phyloP scores from a whole-genome alignment of 345 rosid species.

The Melastoma malabathricum region DNA sequence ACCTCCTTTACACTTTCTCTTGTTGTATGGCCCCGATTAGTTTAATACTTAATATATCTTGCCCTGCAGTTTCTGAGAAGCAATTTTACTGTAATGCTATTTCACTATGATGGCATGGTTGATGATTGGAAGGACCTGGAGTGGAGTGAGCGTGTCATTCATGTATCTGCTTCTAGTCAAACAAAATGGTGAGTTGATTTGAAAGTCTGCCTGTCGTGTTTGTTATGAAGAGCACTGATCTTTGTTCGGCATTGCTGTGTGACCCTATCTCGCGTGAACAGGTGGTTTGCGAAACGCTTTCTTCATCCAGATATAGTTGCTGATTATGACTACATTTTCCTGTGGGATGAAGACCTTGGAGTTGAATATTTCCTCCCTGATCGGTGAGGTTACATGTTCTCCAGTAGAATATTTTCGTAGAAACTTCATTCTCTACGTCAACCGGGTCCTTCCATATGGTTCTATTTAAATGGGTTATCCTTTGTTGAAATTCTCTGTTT shows the following conservation, averaged over 20 bases:
- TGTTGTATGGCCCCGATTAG: no score
- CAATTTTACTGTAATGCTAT: constrained; percentile 62
- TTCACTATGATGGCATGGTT: constrained; percentile 81
- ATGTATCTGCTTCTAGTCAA: constrained; percentile 66
- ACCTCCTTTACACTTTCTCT: no score
- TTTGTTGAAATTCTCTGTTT: no score
- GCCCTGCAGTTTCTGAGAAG: constrained; percentile 47
- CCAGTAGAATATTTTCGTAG: not conserved
- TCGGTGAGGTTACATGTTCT: constrained; percentile 16
- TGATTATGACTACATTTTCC: constrained; percentile 40
- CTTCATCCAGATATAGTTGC: constrained; percentile 61
- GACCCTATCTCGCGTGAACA: constrained; percentile 8
- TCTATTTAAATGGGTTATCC: no score
- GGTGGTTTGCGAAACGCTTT: constrained; percentile 89
- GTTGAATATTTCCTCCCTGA: constrained; percentile 46
- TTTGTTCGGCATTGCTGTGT: not conserved
- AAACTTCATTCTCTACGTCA: no score
- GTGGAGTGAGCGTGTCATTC: constrained; percentile 53
- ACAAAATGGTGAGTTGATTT: constrained; percentile 56
- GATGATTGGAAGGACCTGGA: constrained; percentile 60
- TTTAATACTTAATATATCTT: not conserved
- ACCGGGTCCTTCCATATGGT: no score
- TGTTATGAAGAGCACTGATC: no score
- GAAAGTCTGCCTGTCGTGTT: no score
- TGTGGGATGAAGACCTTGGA: constrained; percentile 81